phyloP scores from a whole-genome alignment of 495 filamentous ascomycete genomes.

The Penicillium flavigenum region DNA sequence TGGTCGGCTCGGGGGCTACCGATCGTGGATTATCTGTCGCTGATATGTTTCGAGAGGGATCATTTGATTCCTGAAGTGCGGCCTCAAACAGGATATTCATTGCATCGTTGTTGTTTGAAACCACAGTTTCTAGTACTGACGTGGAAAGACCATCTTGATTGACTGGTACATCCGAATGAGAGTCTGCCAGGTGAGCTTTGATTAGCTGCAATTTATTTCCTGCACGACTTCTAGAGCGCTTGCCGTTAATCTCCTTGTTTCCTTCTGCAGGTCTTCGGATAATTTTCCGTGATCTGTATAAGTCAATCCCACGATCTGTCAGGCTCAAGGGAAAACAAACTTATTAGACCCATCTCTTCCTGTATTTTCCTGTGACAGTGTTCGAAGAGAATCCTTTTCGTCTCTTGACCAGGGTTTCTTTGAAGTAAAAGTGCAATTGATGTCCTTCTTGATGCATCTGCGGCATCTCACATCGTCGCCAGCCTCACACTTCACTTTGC shows the following conservation, averaged over 20 bases:
- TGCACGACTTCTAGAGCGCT: too few species aligned
- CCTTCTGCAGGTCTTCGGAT: too few species aligned
- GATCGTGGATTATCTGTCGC: not conserved
- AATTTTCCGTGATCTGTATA: too few species aligned
- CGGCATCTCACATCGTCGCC: conserved; percentile 15
- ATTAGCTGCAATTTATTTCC: too few species aligned
- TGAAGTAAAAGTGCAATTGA: conserved; percentile 24
- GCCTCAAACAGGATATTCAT: conserved; percentile 40
- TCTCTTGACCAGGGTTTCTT: conserved; percentile 12
- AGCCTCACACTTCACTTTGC: conserved; percentile 32
- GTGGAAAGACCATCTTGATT: conserved; percentile 16
- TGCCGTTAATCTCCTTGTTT: too few species aligned
- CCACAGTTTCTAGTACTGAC: conserved; percentile 22
- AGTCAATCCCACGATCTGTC: too few species aligned
- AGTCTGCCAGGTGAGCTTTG: not conserved
- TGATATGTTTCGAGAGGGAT: not conserved
- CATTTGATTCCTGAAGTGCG: conserved; percentile 18
- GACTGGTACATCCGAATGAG: not conserved
- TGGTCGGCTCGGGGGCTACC: conserved; percentile 6
- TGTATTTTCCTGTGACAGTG: too few species aligned
- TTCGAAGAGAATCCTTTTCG: not conserved
- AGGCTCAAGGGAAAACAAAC: too few species aligned
- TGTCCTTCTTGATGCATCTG: conserved; percentile 21
- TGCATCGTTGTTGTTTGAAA: conserved; percentile 36
- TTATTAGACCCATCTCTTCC: too few species aligned